Percentiles rank a stretch among this genome's conserved stretches.
phyloP scores from a whole-genome alignment of 257 asterid genomes.

The Penstemon eatonii region DNA sequence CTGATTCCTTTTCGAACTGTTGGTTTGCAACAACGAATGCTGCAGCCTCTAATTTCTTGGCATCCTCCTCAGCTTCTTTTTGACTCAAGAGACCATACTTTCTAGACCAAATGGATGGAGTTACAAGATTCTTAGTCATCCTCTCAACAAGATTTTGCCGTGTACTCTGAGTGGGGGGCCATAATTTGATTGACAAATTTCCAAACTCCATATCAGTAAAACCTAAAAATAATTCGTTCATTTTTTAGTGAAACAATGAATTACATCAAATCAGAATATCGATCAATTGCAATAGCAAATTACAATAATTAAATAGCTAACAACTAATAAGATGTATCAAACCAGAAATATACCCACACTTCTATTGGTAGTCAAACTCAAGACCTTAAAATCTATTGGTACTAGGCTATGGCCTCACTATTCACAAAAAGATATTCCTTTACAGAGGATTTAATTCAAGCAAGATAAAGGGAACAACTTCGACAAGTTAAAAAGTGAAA shows the following conservation, averaged over 20 bases:
- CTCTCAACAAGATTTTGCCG: constrained; percentile 72
- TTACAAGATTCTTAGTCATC: constrained; percentile 71
- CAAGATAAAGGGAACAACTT: too few relatives aligned
- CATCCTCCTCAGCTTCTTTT: constrained; percentile 76
- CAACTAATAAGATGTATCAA: too few relatives aligned
- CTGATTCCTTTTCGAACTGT: constrained; percentile 70
- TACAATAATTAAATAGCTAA: too few relatives aligned
- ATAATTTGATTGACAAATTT: constrained; percentile 54
- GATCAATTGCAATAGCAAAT: too few relatives aligned
- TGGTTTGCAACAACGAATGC: constrained; percentile 72
- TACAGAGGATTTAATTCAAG: too few relatives aligned
- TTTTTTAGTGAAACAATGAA: too few relatives aligned
- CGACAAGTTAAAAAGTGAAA: not conserved
- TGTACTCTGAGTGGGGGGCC: constrained; percentile 81
- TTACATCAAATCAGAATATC: too few relatives aligned
- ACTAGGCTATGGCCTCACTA: not conserved
- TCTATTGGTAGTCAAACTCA: too few relatives aligned
- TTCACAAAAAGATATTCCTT: not conserved
- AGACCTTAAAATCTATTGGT: not conserved
- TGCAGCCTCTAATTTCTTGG: constrained; percentile 67
- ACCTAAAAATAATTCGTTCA: constrained; percentile 26
- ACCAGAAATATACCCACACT: too few relatives aligned
- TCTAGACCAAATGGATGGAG: constrained; percentile 66
- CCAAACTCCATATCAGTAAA: constrained; percentile 54
- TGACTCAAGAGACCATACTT: constrained; percentile 56